A percentile compares a stretch with the other conserved stretches of the same genome.
Evolutionary conservation across 2,329 filamentous ascomycete genomes (phyloP).

Genomic region (Decorospora gaudefroyi): DNA sequence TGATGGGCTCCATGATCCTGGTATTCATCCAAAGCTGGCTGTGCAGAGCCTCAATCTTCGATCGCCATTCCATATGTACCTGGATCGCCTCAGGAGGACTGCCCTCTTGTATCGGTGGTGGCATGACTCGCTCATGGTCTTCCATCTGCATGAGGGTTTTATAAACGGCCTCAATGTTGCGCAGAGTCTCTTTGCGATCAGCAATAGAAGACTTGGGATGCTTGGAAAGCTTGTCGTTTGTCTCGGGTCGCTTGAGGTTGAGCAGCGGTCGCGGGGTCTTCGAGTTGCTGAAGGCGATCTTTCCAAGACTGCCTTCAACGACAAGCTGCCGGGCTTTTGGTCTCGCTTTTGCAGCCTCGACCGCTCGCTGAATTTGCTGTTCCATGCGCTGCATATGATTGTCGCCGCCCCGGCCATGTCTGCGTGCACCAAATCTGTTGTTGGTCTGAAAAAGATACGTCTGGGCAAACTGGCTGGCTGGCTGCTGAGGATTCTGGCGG

Average conservation of each 20-base stretch:
- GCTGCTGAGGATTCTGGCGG: slow-evolving; percentile 88
- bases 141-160: slow-evolving; percentile 89
- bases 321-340: slow-evolving; percentile 98
- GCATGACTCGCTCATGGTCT: slow-evolving; percentile 84
- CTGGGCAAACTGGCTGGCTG: slow-evolving; percentile 93
- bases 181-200: slow-evolving; percentile 80
- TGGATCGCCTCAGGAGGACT: slow-evolving; percentile 71
- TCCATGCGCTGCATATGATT: slow-evolving; percentile 99
- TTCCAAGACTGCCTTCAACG: slow-evolving; percentile 92
- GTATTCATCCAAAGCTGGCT: slow-evolving; percentile 80
- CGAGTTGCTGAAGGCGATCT: slow-evolving; percentile 98
- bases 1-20: slow-evolving; percentile 92
- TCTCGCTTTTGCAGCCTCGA: slow-evolving; percentile 95
- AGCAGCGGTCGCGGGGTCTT: slow-evolving; percentile 95
- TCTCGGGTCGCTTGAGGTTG: slow-evolving; percentile 89
- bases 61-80: slow-evolving; percentile 78
- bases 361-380: slow-evolving; percentile 95
- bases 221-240: slow-evolving; percentile 54
- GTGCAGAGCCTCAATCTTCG: slow-evolving; percentile 72
- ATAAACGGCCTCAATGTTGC: slow-evolving; percentile 89
- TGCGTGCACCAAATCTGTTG: slow-evolving; percentile 74
- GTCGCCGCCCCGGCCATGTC: slow-evolving; percentile 81
- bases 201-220: slow-evolving; percentile 58
- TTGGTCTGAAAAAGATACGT: slow-evolving; percentile 97
- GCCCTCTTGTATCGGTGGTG: slow-evolving; percentile 66